Conservation (phyloP, 1,284 basidiomycete species). For the Trichosporon asahii region DNA sequence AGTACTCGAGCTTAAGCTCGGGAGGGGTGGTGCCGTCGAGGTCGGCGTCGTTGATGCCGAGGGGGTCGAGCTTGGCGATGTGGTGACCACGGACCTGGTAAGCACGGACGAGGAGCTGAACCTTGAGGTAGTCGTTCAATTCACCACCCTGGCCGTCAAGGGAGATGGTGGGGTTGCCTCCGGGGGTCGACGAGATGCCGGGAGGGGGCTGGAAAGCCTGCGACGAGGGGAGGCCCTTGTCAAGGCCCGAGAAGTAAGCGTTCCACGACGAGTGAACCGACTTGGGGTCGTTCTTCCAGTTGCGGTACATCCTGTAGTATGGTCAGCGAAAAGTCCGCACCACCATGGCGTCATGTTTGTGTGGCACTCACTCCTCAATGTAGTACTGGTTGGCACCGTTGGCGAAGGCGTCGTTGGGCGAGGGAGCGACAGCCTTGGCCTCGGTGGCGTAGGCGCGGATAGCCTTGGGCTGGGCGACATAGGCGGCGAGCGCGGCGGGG, state of each 20-base stretch:
- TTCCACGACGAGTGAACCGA: constrained; percentile 95
- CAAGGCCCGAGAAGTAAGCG: constrained; percentile 89
- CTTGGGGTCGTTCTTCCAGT: constrained; percentile 84
- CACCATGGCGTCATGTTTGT: background rate
- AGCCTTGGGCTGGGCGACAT: constrained; percentile 15
- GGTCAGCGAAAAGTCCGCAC: constrained; percentile 12
- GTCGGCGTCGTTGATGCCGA: constrained; percentile 87
- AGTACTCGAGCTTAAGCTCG: constrained; percentile 85
- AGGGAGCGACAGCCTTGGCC: constrained; percentile 42
- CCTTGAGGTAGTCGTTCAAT: constrained; percentile 91
- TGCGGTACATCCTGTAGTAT: constrained; percentile 72
- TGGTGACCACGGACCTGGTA: constrained; percentile 99
- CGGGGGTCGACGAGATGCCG: constrained; percentile 56
- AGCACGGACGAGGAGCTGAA: constrained; percentile 92
- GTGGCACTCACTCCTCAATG: constrained; percentile 66
- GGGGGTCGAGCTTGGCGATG: constrained; percentile 89
- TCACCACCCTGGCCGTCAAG: constrained; percentile 66
- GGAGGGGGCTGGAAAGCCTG: constrained; percentile 86
- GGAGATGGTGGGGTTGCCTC: constrained; percentile 67
- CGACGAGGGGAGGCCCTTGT: constrained; percentile 77
- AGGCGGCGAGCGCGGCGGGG: constrained; percentile 12
- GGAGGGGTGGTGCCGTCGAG: constrained; percentile 71
- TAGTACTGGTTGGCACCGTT: constrained; percentile 93
- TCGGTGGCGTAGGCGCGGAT: constrained; percentile 38
- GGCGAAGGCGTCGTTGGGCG: constrained; percentile 62